These are phyloP conservation scores for Eutreptiella sp. DNA, from an alignment of 208 protist species.

Conservation along the genomic window DNA sequence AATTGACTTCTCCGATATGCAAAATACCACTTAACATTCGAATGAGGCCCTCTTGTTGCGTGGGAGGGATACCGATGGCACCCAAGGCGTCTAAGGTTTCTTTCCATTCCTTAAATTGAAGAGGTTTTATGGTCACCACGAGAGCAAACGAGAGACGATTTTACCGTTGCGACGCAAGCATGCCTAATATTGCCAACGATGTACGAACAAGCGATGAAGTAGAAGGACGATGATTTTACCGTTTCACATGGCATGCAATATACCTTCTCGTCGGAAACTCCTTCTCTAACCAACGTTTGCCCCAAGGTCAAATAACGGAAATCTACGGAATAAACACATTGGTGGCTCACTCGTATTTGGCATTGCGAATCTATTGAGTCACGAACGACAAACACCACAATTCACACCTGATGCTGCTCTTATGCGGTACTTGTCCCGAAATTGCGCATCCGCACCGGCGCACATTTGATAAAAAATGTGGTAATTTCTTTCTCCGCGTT, in stretches of 20 bases:
- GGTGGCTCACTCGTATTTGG: no score
- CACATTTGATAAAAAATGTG: constrained; percentile 92
- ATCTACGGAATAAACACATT: no score
- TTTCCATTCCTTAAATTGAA: constrained; percentile 48
- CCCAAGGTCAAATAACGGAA: no score
- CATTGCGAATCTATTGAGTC: no score
- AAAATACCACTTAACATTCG: constrained; percentile 80
- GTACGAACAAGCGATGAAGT: constrained; percentile 55
- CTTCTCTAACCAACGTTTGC: no score
- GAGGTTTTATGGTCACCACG: not conserved
- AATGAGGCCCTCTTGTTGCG: constrained; percentile 66
- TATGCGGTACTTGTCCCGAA: constrained; percentile 51
- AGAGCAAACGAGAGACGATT: constrained; percentile 1
- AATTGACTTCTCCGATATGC: constrained; percentile 85
- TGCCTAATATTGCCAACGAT: constrained; percentile 72
- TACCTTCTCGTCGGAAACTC: no score
- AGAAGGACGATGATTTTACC: constrained; percentile 45
- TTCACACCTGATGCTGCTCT: constrained; percentile 30
- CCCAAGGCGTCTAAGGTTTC: constrained; percentile 78
- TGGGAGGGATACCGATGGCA: constrained; percentile 63
- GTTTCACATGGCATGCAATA: no score
- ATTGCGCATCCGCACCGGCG: constrained; percentile 37
- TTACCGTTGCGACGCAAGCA: no score
- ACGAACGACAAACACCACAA: constrained; percentile 13
- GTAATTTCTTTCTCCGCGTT: constrained; percentile 84